phyloP scores from a whole-genome alignment of 176 grass and related monocot species.

The Tillandsia fasciculata region DNA sequence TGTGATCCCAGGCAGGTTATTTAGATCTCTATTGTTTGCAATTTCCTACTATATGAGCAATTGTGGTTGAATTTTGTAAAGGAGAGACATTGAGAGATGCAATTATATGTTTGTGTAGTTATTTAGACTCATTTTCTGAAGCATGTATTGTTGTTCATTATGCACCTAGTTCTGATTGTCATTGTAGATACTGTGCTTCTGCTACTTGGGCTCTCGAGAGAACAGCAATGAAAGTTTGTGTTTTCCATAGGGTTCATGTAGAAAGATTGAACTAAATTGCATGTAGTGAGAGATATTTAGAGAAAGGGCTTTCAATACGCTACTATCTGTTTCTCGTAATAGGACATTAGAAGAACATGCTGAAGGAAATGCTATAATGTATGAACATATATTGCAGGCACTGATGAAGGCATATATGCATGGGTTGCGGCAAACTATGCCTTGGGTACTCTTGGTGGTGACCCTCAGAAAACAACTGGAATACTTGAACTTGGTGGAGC shows the following conservation, averaged over 20 bases:
- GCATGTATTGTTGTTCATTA: no score
- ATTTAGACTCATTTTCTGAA: no score
- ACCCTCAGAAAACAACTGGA: constrained; percentile 49
- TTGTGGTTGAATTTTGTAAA: neutral
- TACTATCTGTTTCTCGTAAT: neutral
- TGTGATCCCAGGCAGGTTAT: constrained; percentile 70
- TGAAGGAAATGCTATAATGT: constrained; percentile 15
- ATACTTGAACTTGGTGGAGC: constrained; percentile 94
- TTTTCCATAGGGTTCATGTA: neutral
- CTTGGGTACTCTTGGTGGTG: constrained; percentile 42
- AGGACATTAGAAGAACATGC: neutral
- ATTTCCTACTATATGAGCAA: neutral
- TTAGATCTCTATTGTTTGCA: constrained; percentile 8
- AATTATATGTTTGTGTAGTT: no score
- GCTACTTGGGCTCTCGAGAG: no score
- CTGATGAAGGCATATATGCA: constrained; percentile 82
- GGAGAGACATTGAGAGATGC: no score
- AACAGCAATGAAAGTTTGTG: no score
- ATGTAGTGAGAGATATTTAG: no score
- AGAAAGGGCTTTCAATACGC: neutral
- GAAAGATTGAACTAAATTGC: neutral
- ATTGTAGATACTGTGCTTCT: no score
- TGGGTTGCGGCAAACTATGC: constrained; percentile 91
- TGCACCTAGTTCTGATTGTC: no score
- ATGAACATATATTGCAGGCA: constrained; percentile 39